Conservation (phyloP, 257 asterid species). For the Knoxia roxburghii region DNA sequence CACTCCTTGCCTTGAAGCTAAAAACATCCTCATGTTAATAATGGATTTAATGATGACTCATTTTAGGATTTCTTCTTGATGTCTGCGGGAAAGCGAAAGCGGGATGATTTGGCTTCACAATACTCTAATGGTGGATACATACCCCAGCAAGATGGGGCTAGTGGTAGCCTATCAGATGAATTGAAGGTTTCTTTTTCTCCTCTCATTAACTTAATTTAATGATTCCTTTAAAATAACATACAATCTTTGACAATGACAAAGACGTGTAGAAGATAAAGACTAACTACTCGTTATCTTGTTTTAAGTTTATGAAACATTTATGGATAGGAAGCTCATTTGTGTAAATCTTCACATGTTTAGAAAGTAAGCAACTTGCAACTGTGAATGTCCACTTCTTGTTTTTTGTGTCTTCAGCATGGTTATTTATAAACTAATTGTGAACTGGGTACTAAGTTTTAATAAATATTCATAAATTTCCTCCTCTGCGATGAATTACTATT, state of each 20-base stretch:
- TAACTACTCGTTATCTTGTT: not conserved
- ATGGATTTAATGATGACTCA: conserved; percentile 7
- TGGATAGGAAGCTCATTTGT: not conserved
- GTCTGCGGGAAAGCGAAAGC: conserved; percentile 74
- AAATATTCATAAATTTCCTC: not conserved
- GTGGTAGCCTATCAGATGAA: conserved; percentile 42
- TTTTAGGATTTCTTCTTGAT: conserved; percentile 72
- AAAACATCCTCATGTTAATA: not conserved
- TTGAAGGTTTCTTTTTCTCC: conserved; percentile 39
- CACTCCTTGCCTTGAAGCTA: not conserved
- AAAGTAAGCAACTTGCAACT: not conserved
- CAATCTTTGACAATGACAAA: not conserved
- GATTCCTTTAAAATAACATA: not conserved
- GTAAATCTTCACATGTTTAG: not conserved
- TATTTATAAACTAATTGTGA: too few relatives aligned
- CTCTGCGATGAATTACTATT: not conserved
- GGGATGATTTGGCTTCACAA: conserved; percentile 71
- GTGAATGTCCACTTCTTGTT: too few relatives aligned
- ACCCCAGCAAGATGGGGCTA: conserved; percentile 98
- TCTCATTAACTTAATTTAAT: not conserved
- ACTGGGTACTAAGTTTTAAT: not conserved
- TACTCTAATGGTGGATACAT: conserved; percentile 67
- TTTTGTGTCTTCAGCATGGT: too few relatives aligned
- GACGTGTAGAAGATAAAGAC: not conserved
- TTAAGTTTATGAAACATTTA: not conserved